A percentile compares a stretch with the other conserved stretches of the same genome.
These are phyloP conservation scores for Gryganskiella cystojenkinii DNA, from an alignment of 192 early-diverging fungal species.

Conservation along the genomic window DNA sequence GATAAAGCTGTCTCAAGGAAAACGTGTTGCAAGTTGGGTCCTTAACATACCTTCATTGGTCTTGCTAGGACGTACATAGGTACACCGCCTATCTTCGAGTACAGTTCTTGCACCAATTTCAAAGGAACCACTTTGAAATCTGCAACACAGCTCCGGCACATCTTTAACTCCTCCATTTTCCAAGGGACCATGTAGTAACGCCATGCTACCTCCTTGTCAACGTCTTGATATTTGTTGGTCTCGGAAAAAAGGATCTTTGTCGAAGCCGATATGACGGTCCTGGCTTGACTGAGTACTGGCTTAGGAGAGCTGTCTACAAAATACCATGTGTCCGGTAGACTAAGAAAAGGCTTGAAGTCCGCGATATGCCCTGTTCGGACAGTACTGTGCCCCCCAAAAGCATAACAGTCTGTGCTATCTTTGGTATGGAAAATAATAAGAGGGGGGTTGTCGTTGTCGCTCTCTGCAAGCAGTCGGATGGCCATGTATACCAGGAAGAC, in stretches of 20 bases:
- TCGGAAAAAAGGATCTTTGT: slow-evolving; percentile 19
- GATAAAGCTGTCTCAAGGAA: not conserved
- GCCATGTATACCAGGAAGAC: slow-evolving; percentile 48
- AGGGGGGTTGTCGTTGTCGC: slow-evolving; percentile 21
- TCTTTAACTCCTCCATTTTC: slow-evolving; percentile 8
- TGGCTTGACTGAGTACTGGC: not conserved
- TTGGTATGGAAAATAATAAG: slow-evolving; percentile 33
- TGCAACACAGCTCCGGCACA: slow-evolving; percentile 4
- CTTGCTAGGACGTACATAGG: slow-evolving; percentile 30
- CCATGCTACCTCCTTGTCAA: slow-evolving; percentile 8
- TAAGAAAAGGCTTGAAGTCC: slow-evolving; percentile 16
- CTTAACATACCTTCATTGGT: slow-evolving; percentile 4
- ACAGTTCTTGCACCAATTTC: slow-evolving; percentile 10
- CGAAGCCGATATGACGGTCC: slow-evolving; percentile 23
- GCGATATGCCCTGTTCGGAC: slow-evolving; percentile 4
- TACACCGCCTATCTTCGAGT: slow-evolving; percentile 22
- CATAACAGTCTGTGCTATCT: not conserved
- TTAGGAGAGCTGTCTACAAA: slow-evolving; percentile 30
- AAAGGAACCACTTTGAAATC: slow-evolving; percentile 11
- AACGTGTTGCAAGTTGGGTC: not conserved
- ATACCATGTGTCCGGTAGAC: slow-evolving; percentile 29
- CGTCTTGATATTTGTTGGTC: slow-evolving; percentile 9
- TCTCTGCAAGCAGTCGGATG: slow-evolving; percentile 37
- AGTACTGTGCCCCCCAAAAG: slow-evolving; percentile 21
- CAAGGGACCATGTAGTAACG: slow-evolving; percentile 29